Percentiles rank a stretch among this genome's conserved stretches.
Conservation (phyloP, 2,329 filamentous ascomycete genomes). For the Aspergillus niger region DNA sequence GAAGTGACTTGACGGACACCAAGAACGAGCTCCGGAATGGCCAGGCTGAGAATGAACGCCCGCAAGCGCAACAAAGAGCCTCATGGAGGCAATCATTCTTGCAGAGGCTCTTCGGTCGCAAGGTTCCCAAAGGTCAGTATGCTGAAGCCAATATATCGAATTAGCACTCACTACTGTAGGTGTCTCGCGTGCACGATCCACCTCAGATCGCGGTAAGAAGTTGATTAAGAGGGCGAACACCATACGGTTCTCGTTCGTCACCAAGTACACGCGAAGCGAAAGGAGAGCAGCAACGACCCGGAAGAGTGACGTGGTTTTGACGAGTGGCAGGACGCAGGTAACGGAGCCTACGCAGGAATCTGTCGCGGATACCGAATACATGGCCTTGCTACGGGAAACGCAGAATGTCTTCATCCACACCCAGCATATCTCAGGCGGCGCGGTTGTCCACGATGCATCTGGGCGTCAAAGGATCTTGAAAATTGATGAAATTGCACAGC, state of each 20-base stretch:
- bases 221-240: conserved; percentile 32
- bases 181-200: conserved; percentile 27
- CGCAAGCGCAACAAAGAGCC: conserved; percentile 15
- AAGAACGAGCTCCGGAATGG: conserved; percentile 17
- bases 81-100: conserved; percentile 27
- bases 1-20: conserved; percentile 11
- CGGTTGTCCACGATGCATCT: conserved; percentile 32
- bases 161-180: conserved; percentile 20
- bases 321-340: conserved; percentile 4
- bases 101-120: conserved; percentile 30
- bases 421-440: conserved; percentile 27
- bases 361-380: conserved; percentile 22
- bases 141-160: background rate
- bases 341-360: conserved; percentile 13
- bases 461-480: conserved; percentile 34
- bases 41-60: conserved; percentile 1
- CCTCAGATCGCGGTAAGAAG: conserved; percentile 26
- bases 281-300: conserved; percentile 17
- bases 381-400: conserved; percentile 17
- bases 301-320: conserved; percentile 17
- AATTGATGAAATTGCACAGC: conserved; percentile 32
- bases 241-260: conserved; percentile 33
- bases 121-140: conserved; percentile 27
- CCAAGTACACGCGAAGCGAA: conserved; percentile 22
- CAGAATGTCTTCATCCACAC: conserved; percentile 31